Evolutionary conservation across 2,329 filamentous ascomycete species (phyloP), one percentile per base, ranked within the genome.

Genomic region (Lojkania enalia): DNA sequence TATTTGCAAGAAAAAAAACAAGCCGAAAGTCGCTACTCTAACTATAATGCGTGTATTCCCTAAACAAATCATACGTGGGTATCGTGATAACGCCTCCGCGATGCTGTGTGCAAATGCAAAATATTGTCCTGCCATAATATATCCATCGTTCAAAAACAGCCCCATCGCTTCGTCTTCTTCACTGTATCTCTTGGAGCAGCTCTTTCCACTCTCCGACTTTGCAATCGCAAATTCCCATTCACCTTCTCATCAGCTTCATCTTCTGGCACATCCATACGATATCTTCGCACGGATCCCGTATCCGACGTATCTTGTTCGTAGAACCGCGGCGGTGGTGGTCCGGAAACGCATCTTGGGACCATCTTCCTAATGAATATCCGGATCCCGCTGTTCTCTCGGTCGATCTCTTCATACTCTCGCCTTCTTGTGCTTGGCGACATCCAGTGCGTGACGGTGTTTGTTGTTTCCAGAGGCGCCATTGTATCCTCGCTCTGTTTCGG

Each of bases 341-440:
- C 60, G n/a, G 61, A 67, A 1, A 69, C 59, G 37, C 63, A 68
- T 42, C 61, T 52, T 1, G 67, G 67, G 11, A 64, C 52, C n/a
- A 66, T 40, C 41, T 52, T 60, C 13, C 62, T 54, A 21, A 67
- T 35, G 9, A 70, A 43, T 0, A 68, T 66, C 5, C 67, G 57
- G 1, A 71, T n/a, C 2, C 69, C 69, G n/a, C 49, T 64, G 40
- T 67, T 65, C n/a, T 63, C 62, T 15, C 52, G 56, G 44, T 71
- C 68, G 45, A 71, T 71, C 23, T 64, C 55, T 16, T 63, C 62
- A 46, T 71, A 71, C 41, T 71, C 61, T 15, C 55, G 59, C 27
- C 51, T 51, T 7, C 67, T 57, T 6, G 67, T 69, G 48, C 54
- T 57, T 1, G 64, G 62, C 3, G 67, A 71, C 11, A 58, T 70